phyloP scores from a whole-genome alignment of 805 yeast genomes.

The Wickerhamiella spandovensis region DNA sequence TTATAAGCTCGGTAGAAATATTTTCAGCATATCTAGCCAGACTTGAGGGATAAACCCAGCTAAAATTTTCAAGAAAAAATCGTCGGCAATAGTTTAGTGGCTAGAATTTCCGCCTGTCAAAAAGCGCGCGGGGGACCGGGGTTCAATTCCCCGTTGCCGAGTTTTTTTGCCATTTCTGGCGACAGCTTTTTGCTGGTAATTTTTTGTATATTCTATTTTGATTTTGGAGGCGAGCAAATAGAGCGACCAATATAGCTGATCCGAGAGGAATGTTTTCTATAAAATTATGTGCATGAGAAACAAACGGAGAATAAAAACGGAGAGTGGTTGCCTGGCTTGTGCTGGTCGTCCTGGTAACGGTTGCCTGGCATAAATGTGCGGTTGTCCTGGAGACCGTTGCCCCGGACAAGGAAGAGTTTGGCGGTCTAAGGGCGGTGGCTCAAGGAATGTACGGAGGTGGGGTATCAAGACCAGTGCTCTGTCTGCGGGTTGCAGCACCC shows the following conservation, averaged over 20 bases:
- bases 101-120: constrained; percentile 30
- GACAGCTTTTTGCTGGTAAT: no score
- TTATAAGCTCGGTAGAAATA: no score
- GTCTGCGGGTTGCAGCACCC: neutral
- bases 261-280: no score
- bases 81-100: constrained; percentile 28
- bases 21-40: no score
- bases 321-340: no score
- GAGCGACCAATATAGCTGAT: no score
- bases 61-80: neutral
- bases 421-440: neutral
- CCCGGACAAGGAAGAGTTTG: no score
- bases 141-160: constrained; percentile 18
- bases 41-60: neutral
- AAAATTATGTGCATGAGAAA: neutral
- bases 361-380: no score
- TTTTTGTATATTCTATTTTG: no score
- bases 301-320: neutral
- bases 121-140: constrained; percentile 15
- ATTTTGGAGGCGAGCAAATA: neutral
- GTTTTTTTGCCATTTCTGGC: no score
- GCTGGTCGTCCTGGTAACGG: no score
- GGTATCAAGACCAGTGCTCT: neutral
- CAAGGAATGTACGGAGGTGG: neutral
- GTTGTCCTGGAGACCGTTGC: no score